Percentiles rank a stretch among this genome's conserved stretches.
Evolutionary conservation across 2,329 filamentous ascomycete species (phyloP).

Genomic region (Rhynchosporium secalis): DNA sequence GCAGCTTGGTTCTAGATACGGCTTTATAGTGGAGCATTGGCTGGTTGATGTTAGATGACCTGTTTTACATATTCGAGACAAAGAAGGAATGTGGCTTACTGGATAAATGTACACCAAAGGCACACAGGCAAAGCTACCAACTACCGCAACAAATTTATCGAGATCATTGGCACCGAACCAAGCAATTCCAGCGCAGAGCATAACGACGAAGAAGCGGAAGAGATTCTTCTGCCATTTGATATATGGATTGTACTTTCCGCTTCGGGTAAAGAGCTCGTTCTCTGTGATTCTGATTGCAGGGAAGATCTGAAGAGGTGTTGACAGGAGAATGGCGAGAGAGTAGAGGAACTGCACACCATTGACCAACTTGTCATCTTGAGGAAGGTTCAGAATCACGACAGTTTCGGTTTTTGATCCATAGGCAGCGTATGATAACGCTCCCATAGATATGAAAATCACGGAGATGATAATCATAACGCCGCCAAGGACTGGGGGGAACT

Average conservation of each 20-base stretch:
- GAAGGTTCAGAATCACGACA: constrained; percentile 92
- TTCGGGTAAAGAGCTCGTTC: constrained; percentile 89
- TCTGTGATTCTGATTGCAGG: constrained; percentile 96
- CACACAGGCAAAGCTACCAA: constrained; percentile 97
- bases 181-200: constrained; percentile 80
- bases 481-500: constrained; percentile 86
- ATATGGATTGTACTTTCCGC: constrained; percentile 95
- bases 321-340: constrained; percentile 94
- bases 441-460: constrained; percentile 85
- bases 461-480: constrained; percentile 95
- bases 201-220: constrained; percentile 91
- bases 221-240: constrained; percentile 99
- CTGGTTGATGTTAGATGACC: constrained; percentile 47
- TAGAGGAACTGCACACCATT: constrained; percentile 96
- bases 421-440: constrained; percentile 90
- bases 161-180: constrained; percentile 91
- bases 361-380: constrained; percentile 92
- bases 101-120: constrained; percentile 97
- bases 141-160: constrained; percentile 95
- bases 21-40: constrained; percentile 86
- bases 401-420: constrained; percentile 96
- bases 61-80: background rate
- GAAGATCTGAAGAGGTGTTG: constrained; percentile 94
- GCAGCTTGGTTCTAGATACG: constrained; percentile 67
- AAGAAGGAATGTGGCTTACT: constrained; percentile 55